Conservation (phyloP, 2,329 filamentous ascomycete species). For the Xenosphaeropsis pyriputrescens region DNA sequence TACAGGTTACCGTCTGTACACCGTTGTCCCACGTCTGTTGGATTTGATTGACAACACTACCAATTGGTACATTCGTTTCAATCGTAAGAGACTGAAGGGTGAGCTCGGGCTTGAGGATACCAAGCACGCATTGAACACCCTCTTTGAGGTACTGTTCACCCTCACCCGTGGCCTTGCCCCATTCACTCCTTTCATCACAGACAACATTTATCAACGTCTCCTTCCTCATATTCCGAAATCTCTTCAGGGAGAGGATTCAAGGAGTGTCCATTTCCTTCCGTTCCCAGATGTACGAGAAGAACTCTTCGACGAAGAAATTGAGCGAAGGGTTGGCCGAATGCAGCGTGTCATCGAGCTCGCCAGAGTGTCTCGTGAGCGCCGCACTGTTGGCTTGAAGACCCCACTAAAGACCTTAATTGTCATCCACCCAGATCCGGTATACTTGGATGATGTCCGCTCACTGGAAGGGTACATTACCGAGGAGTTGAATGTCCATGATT, state of each 20-base stretch:
- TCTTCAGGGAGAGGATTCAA: conserved; percentile 53
- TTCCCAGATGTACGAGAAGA: conserved; percentile 84
- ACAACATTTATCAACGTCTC: conserved; percentile 81
- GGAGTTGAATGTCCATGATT: conserved; percentile 79
- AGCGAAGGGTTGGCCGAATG: conserved; percentile 81
- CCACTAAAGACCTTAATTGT: conserved; percentile 83
- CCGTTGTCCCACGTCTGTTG: conserved; percentile 74
- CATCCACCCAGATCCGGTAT: conserved; percentile 70
- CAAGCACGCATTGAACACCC: conserved; percentile 76
- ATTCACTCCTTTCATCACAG: conserved; percentile 90
- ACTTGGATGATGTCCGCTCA: conserved; percentile 74
- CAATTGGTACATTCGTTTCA: conserved; percentile 98
- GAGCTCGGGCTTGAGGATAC: conserved; percentile 80
- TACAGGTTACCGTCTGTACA: conserved; percentile 64
- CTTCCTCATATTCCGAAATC: conserved; percentile 67
- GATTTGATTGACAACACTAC: conserved; percentile 84
- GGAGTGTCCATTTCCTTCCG: conserved; percentile 82
- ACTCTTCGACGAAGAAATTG: conserved; percentile 73
- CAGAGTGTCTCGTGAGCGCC: conserved; percentile 72
- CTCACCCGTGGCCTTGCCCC: conserved; percentile 79
- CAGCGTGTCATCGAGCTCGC: conserved; percentile 89
- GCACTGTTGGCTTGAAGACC: conserved; percentile 75
- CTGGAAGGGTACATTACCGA: conserved; percentile 81
- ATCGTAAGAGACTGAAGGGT: conserved; percentile 80
- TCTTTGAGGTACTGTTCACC: conserved; percentile 88